These are phyloP conservation scores for Angophora floribunda DNA, from an alignment of 345 rosid genomes.

Conservation along the genomic window DNA sequence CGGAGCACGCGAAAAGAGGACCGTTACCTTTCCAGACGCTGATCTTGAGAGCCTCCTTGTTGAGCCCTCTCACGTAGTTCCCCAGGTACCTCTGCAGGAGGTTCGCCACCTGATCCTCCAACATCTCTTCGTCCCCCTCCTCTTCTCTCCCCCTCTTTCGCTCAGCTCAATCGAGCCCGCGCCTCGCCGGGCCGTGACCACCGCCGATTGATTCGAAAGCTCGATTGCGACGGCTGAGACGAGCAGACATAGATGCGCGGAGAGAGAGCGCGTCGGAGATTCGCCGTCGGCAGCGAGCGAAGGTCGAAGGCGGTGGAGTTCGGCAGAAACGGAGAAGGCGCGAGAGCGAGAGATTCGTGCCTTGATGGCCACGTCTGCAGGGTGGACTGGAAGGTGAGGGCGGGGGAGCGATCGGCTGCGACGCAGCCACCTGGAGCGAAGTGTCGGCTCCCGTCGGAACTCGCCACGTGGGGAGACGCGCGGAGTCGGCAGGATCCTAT, in stretches of 20 bases:
- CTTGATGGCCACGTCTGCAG: background rate
- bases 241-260: background rate
- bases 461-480: background rate
- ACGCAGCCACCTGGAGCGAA: background rate
- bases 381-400: background rate
- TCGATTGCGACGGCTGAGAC: background rate
- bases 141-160: background rate
- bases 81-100: conserved; percentile 86
- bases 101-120: conserved; percentile 98
- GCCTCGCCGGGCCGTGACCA: background rate
- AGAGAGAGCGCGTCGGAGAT: background rate
- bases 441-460: background rate
- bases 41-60: conserved; percentile 91
- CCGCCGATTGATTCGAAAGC: background rate
- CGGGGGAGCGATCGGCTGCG: background rate
- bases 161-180: background rate
- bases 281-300: background rate
- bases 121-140: conserved; percentile 31
- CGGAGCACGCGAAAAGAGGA: background rate
- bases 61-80: conserved; percentile 82
- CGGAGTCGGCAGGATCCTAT: background rate
- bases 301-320: background rate
- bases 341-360: background rate
- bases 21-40: conserved; percentile 92
- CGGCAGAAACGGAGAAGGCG: background rate